Percentiles rank a stretch among this genome's conserved stretches.
Evolutionary conservation across 176 grass and related monocot species (phyloP).

Genomic region (Carex kokanica): DNA sequence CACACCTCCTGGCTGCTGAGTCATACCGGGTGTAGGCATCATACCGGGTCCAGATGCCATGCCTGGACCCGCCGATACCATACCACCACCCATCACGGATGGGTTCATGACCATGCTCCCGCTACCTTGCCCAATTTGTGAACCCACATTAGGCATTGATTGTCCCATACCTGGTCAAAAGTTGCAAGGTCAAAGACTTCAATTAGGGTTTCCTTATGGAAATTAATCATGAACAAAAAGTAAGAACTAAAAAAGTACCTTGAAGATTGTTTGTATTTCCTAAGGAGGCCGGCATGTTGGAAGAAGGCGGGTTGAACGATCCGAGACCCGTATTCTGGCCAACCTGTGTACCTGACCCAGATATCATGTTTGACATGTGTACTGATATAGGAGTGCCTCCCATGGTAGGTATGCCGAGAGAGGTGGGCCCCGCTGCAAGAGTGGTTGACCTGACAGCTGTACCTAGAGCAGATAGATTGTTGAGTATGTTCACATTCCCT

Average conservation of each 20-base stretch:
- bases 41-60: constrained; percentile 62
- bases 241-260: constrained; percentile 5
- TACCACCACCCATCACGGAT: constrained; percentile 51
- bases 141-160: constrained; percentile 48
- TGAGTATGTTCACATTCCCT: constrained; percentile 76
- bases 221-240: constrained; percentile 8
- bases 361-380: constrained; percentile 95
- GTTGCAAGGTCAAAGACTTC: neutral
- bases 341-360: constrained; percentile 39
- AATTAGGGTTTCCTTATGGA: neutral
- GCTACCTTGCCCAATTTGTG: constrained; percentile 79
- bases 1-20: constrained; percentile 53
- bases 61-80: constrained; percentile 18
- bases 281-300: constrained; percentile 65
- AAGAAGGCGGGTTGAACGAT: constrained; percentile 32
- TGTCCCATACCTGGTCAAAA: constrained; percentile 47
- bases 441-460: constrained; percentile 52
- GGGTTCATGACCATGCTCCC: constrained; percentile 61
- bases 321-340: neutral
- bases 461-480: constrained; percentile 65
- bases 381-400: constrained; percentile 71
- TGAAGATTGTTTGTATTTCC: constrained; percentile 34
- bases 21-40: constrained; percentile 87
- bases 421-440: constrained; percentile 45
- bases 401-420: constrained; percentile 66